These are phyloP conservation scores for Amanita polypyramis DNA, from an alignment of 768 basidiomycete genomes.

Conservation along the genomic window DNA sequence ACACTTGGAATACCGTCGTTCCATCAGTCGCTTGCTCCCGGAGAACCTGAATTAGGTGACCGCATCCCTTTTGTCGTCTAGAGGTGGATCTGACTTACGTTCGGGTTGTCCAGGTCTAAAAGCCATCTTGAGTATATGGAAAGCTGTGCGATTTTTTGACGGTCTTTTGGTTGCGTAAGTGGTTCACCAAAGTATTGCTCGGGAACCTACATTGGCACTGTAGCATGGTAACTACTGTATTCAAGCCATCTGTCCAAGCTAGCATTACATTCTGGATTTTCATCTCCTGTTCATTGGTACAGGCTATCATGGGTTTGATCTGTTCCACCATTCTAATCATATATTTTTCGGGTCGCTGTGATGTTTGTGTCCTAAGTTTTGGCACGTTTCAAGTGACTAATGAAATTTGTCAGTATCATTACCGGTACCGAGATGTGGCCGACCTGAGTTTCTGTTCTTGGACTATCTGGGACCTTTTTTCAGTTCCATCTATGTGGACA, in stretches of 20 bases:
- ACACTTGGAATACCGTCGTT: neutral
- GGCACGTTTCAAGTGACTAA: neutral
- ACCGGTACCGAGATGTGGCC: neutral
- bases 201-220: neutral
- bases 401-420: neutral
- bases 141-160: neutral
- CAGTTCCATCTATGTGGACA: neutral
- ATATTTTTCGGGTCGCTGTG: neutral
- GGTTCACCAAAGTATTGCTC: neutral
- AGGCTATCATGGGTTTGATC: neutral
- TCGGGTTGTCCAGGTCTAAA: neutral
- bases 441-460: neutral
- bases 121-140: neutral
- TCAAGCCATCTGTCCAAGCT: neutral
- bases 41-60: neutral
- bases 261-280: neutral
- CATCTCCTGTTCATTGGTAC: neutral
- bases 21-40: neutral
- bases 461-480: neutral
- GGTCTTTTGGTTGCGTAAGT: neutral
- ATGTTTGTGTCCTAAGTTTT: neutral
- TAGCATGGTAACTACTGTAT: neutral
- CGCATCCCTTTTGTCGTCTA: neutral
- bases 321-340: constrained; percentile 2
- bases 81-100: neutral